Evolutionary conservation across 2,329 filamentous ascomycete species (phyloP).

Genomic region (Colletotrichum eremochloae): DNA sequence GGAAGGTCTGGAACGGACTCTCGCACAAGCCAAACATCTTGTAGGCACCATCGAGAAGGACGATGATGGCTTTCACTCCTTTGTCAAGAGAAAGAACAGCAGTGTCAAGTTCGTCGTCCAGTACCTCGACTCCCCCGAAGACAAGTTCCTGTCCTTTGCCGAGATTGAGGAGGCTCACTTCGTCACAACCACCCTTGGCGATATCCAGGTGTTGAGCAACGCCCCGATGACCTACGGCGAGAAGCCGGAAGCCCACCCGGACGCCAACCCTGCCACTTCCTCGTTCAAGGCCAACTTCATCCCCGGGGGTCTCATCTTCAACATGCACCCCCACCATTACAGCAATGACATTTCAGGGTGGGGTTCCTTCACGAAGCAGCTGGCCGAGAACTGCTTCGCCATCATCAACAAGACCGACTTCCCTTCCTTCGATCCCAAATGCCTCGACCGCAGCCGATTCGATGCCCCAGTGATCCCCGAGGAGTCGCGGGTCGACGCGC

Average conservation of each 20-base stretch:
- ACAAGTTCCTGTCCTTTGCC: conserved; percentile 47
- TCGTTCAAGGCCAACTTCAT: conserved; percentile 59
- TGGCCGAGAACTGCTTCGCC: conserved; percentile 44
- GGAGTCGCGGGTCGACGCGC: too few species aligned
- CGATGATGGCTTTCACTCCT: conserved; percentile 51
- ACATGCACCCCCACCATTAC: conserved; percentile 59
- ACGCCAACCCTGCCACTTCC: conserved; percentile 50
- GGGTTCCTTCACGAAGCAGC: conserved; percentile 41
- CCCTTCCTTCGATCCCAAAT: too few species aligned
- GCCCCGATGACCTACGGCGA: conserved; percentile 56
- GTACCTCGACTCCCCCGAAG: conserved; percentile 50
- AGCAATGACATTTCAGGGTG: conserved; percentile 59
- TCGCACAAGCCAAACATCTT: too few species aligned
- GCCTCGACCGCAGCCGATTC: too few species aligned
- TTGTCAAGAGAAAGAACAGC: conserved; percentile 52
- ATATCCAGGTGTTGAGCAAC: conserved; percentile 52
- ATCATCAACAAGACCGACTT: conserved; percentile 9
- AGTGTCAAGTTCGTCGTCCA: conserved; percentile 54
- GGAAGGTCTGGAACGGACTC: conserved; percentile 49
- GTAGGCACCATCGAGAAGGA: conserved; percentile 53
- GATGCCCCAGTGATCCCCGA: too few species aligned
- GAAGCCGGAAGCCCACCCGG: conserved; percentile 54
- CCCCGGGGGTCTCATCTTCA: conserved; percentile 57
- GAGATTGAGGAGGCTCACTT: conserved; percentile 56
- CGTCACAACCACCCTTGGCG: conserved; percentile 49